Evolutionary conservation across 1,284 basidiomycete species (phyloP).

Genomic region (Chalciporus sp.): DNA sequence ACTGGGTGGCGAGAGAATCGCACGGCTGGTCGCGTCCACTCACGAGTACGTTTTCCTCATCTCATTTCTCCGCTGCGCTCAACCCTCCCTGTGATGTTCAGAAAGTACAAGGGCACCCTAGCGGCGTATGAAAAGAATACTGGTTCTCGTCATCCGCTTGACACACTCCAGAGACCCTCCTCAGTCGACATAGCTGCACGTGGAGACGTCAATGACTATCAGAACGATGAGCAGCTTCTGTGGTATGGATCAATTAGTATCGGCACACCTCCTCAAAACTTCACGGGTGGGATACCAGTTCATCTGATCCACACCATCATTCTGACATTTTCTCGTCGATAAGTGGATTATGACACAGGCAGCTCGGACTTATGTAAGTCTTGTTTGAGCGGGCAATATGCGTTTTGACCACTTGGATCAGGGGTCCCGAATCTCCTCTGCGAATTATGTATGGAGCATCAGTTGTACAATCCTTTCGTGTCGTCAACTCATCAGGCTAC

Average conservation of each 20-base stretch:
- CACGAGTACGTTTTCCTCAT: slow-evolving; percentile 7
- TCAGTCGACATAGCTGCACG: slow-evolving; percentile 5
- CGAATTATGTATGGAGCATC: slow-evolving; percentile 34
- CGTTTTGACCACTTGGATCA: slow-evolving; percentile 5
- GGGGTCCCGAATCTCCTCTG: slow-evolving; percentile 43
- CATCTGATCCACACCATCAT: slow-evolving; percentile 2
- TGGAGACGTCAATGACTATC: slow-evolving; percentile 19
- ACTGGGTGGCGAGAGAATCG: neutral
- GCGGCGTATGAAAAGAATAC: slow-evolving; percentile 40
- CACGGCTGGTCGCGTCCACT: slow-evolving; percentile 6
- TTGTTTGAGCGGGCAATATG: no score
- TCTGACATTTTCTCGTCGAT: neutral
- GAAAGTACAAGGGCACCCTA: slow-evolving; percentile 39
- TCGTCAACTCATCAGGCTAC: slow-evolving; percentile 27
- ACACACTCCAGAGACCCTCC: slow-evolving; percentile 5
- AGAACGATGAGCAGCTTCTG: slow-evolving; percentile 22
- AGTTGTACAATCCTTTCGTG: slow-evolving; percentile 28
- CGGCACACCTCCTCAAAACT: slow-evolving; percentile 40
- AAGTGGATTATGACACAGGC: slow-evolving; percentile 46
- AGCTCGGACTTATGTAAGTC: slow-evolving; percentile 25
- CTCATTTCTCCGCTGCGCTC: neutral
- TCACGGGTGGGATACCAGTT: slow-evolving; percentile 17
- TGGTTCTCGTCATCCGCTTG: slow-evolving; percentile 37
- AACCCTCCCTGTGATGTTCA: slow-evolving; percentile 6
- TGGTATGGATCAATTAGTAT: slow-evolving; percentile 40